These are phyloP conservation scores for Taxillus chinensis DNA, from an alignment of 164 flowering plant species.

Conservation along the genomic window DNA sequence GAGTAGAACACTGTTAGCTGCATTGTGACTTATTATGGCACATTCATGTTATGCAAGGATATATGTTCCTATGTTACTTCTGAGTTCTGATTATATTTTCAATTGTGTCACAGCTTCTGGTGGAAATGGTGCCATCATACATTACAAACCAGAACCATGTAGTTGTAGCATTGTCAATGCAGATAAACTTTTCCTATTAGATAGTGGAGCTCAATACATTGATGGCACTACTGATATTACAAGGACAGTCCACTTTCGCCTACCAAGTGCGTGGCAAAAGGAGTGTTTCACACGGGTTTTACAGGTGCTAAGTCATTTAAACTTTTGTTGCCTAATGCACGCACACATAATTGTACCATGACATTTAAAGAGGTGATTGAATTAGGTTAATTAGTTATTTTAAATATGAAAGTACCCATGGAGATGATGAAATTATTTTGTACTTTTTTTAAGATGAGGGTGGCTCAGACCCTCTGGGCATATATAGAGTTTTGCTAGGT, in stretches of 20 bases:
- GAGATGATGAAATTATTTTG: no score
- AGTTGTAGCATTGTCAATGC: slow-evolving; percentile 65
- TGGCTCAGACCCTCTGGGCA: neutral
- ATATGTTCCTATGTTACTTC: neutral
- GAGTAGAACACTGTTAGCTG: neutral
- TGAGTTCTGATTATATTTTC: neutral
- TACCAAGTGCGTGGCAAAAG: slow-evolving; percentile 69
- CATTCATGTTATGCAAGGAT: neutral
- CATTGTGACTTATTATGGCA: neutral
- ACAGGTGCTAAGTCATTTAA: slow-evolving; percentile 36
- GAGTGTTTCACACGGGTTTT: slow-evolving; percentile 94
- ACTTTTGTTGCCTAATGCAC: neutral
- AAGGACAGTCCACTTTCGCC: slow-evolving; percentile 90
- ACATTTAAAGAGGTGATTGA: no score
- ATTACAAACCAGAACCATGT: slow-evolving; percentile 80
- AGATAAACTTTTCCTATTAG: slow-evolving; percentile 66
- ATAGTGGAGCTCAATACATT: slow-evolving; percentile 90
- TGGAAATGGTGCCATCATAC: slow-evolving; percentile 96
- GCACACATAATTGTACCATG: no score
- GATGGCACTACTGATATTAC: slow-evolving; percentile 99
- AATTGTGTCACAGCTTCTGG: slow-evolving; percentile 58
- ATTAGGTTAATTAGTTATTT: no score
- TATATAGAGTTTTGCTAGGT: no score
- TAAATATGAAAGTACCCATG: no score
- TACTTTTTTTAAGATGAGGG: neutral